Base-by-base conservation (phyloP, 2,329 filamentous ascomycete genomes). In the Xylariaceae sp. region DNA sequence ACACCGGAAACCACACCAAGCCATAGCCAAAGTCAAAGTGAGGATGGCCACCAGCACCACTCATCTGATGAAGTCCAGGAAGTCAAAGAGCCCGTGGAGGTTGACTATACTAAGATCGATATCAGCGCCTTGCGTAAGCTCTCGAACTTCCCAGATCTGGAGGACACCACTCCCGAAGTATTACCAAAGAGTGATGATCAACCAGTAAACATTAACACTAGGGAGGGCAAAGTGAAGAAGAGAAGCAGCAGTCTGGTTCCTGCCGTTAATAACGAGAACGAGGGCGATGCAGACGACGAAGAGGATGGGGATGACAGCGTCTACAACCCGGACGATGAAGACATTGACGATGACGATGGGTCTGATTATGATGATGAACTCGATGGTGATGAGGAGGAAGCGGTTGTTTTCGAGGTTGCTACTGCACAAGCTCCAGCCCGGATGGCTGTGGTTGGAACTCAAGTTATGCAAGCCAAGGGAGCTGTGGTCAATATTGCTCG, bases 401-500 rank as follows among this genome's bases (percentile, higher is more conserved):
- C 86, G 2, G 77, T 91, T 27, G 81, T 92, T 24, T 88, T 86
- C 55, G 86, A 90, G 64, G 81, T 90, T 46, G 84, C 77, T 10
- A 76, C 80, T 4, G 77, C 82, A 13, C 76, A 80, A 16, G 79
- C 83, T 56, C 80, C 81, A 13, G 75, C 83, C 13, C 78, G 80
- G 6, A 81, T 84, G 46, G 81, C 84, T 33, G 78, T 83, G 36
- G 76, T 84, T 41, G 81, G 82, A 2, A 84, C 88, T 1, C 84
- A 88, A 48, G 81, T 85, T 50, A 84, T 92, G 51, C 80, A 82
- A 24, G 87, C 85, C 32, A 88, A 89, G 66, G 90, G 91, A 20
- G 87, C 88, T 44, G 77, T 97, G 44, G 90, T 97, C 23, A 92
- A 85, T 39, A 96, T 97, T 53, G 85, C 89, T 10, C 95, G 93